These are phyloP conservation scores for Thermoascus crustaceus DNA, from an alignment of 2,329 filamentous ascomycete species.

Conservation along the genomic window DNA sequence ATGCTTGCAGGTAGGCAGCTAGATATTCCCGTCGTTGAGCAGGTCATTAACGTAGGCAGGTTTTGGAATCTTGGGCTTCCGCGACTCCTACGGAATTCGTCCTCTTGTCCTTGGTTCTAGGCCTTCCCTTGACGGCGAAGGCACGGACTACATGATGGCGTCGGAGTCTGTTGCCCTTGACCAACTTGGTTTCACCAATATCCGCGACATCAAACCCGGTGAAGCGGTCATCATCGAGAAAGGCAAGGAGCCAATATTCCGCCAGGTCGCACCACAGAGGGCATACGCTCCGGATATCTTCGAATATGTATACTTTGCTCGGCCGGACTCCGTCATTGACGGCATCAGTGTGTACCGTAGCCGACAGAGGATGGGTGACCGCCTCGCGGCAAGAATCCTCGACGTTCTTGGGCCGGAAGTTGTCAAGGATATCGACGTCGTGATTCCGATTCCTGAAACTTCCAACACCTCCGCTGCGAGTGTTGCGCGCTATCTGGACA, in stretches of 20 bases:
- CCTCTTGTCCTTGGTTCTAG: conserved; percentile 72
- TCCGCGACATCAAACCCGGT: conserved; percentile 71
- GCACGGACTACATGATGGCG: conserved; percentile 80
- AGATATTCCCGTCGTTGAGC: neutral
- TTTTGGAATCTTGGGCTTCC: conserved; percentile 73
- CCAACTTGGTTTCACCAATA: conserved; percentile 70
- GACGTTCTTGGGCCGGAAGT: conserved; percentile 59
- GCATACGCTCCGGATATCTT: conserved; percentile 79
- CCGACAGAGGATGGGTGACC: conserved; percentile 77
- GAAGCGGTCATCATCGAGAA: conserved; percentile 81
- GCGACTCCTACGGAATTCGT: conserved; percentile 73
- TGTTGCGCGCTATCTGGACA: conserved; percentile 65
- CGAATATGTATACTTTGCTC: conserved; percentile 79
- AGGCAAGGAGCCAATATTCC: conserved; percentile 63
- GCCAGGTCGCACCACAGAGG: conserved; percentile 60
- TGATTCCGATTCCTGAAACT: conserved; percentile 79
- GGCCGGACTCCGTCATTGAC: conserved; percentile 75
- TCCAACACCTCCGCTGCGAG: conserved; percentile 71
- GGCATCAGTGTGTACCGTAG: conserved; percentile 80
- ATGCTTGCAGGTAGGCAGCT: conserved; percentile 59
- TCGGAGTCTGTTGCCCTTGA: conserved; percentile 78
- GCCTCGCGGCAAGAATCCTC: conserved; percentile 66
- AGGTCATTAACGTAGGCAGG: conserved; percentile 32
- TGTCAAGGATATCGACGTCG: conserved; percentile 66
- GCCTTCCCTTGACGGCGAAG: conserved; percentile 55